Conservation (phyloP, 73 alveolate species). For the Tetrahymena borealis region DNA sequence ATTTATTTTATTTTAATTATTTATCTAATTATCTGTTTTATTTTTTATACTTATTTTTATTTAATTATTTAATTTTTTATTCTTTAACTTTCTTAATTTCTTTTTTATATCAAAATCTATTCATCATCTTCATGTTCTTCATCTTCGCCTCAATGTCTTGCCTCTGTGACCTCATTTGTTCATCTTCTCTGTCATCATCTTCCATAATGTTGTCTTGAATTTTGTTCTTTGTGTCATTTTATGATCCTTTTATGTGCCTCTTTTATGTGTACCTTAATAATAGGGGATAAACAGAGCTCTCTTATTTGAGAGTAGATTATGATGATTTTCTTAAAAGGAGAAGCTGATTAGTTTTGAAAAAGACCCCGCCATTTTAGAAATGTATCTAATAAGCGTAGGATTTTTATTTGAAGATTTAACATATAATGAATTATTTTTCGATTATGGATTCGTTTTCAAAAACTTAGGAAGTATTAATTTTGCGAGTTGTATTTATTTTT, state of each 20-base stretch:
- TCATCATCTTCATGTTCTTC: background rate
- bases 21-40: too few species aligned
- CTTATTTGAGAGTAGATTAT: background rate
- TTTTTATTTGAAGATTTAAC: background rate
- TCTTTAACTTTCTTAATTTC: background rate
- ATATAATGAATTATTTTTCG: background rate
- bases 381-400: background rate
- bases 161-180: background rate
- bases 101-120: background rate
- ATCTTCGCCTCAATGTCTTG: slow-evolving; percentile 4
- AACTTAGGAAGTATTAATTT: background rate
- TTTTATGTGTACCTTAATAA: background rate
- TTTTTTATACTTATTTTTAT: too few species aligned
- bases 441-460: background rate
- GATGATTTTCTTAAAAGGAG: background rate
- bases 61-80: background rate
- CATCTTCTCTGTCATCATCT: background rate
- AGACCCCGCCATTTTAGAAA: background rate
- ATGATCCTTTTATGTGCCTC: background rate
- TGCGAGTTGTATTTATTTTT: background rate
- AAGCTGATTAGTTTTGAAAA: background rate
- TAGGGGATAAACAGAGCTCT: background rate
- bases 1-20: too few species aligned
- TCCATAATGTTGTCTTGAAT: background rate
- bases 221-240: background rate